Base-by-base conservation (phyloP, 139 green algal species). In the Yamagishiella unicocca region DNA sequence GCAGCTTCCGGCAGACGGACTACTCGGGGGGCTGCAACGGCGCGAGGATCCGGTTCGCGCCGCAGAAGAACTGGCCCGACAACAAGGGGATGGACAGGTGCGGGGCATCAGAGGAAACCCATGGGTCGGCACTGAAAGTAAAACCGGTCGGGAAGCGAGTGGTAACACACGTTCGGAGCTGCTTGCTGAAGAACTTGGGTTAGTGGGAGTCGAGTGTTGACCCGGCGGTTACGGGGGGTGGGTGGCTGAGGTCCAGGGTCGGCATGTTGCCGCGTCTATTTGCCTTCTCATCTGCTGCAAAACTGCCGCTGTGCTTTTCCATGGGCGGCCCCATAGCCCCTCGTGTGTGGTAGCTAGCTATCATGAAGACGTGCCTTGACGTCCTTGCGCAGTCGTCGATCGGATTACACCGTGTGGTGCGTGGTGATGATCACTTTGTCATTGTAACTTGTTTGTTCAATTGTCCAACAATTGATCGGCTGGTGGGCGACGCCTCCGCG, bases 21-120 rank as follows among this genome's bases (percentile, higher is more conserved):
- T 87, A 90, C 66, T 66, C 27, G 24, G 91, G 91, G 40, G 87
- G 89, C 78, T 94, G 91, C 83, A 94, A 94, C 64, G 89, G 91
- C 31, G 90, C 88, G 8, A 61, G 76, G 50, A 92, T 93, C 58
- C 85, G 90, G 54, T 75, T 92, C 3, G 29, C 77, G 5, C 88
- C 90, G 12, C 84, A 93, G 82, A 91, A 83, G 71, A 77, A 90
- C 68, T 93, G 90, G 90, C 46, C 70, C 7, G 46, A 19, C 2
- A 91, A 93, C 87, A 46, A 42, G 25, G 82, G 62, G 55, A 82
- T 89, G 72, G 83, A 81, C 84, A 66, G 76, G 85, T 89, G 64
- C 8, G 81, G n/a, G n/a, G n/a, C n/a, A n/a, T 45, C 66, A 50
- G 4, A 1, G 62, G 17, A 58, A 58, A 58, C 50, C 50, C n/a